A percentile compares a stretch with the other conserved stretches of the same genome.
phyloP scores from a whole-genome alignment of 257 asterid species.

The Forsythia suspensa region DNA sequence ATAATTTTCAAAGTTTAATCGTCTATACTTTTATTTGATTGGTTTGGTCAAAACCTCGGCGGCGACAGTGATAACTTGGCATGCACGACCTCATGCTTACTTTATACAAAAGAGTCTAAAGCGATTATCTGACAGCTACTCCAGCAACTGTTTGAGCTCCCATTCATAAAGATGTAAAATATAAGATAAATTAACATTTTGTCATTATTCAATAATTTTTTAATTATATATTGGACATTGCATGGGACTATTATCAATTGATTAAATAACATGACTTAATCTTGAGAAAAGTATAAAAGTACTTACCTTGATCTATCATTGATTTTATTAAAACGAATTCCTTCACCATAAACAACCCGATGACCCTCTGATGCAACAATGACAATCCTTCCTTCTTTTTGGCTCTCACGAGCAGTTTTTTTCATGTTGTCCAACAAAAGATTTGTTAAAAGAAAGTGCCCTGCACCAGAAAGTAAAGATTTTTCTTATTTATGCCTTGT shows the following conservation, averaged over 20 bases:
- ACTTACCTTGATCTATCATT: slow-evolving; percentile 44
- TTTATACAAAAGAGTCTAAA: too few relatives aligned
- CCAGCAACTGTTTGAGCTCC: not conserved
- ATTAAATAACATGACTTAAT: not conserved
- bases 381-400: slow-evolving; percentile 62
- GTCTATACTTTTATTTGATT: not conserved
- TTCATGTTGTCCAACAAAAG: slow-evolving; percentile 57
- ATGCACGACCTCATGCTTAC: too few relatives aligned
- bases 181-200: not conserved
- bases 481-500: not conserved
- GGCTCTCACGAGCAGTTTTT: slow-evolving; percentile 47
- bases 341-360: slow-evolving; percentile 34
- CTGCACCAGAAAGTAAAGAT: slow-evolving; percentile 26
- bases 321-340: slow-evolving; percentile 55
- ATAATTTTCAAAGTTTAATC: not conserved
- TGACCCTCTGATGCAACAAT: slow-evolving; percentile 56
- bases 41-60: too few relatives aligned
- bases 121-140: too few relatives aligned
- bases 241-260: not conserved
- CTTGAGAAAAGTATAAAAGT: slow-evolving; percentile 5
- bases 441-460: slow-evolving; percentile 61
- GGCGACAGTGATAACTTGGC: too few relatives aligned
- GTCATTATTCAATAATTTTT: too few relatives aligned
- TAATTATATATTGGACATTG: not conserved
- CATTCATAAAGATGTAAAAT: not conserved